Base-by-base conservation (phyloP, 2,329 filamentous ascomycete genomes). In the Fusarium sp. region DNA sequence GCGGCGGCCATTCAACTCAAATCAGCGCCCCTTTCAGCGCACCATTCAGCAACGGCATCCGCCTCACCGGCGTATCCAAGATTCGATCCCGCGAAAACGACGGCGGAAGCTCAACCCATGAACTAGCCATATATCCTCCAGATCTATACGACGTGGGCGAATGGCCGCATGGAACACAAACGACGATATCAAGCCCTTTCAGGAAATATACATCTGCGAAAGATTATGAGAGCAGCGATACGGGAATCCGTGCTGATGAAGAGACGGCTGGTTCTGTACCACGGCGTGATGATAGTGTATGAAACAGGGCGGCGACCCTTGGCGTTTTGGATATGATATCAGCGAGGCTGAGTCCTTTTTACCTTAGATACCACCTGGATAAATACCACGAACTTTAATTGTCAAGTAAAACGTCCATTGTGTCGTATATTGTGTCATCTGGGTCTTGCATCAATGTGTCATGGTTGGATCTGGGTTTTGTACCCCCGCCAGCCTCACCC, bases 11-110 rank as follows among this genome's bases (percentile, higher is more conserved):
- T 23, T 73, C 67, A 3, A 50, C 46, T 1, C 68, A 61, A 20
- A 46, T 60, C 35, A 68, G 68, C 38, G 38, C 53, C 2, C 67
- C 70, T 3, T 71, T 58, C 20, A 60, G 56, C 42, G 6, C 23
- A 2, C 67, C 67, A 1, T 73, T 71, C 20, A 73, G 60, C 23
- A 68, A 71, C 18, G 70, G 67, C 6, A 66, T 73, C n/a, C 69
- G 60, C 17, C 70, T 73, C 5, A 49, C 60, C 7, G 50, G 62
- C 17, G 44, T 69, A 14, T 69, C 70, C 18, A 71, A 61, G 57
- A 46, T 70, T 6, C 56, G 45, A 27, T 56, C 60, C 1, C 46
- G 60, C 23, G 65, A 70, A 5, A 57, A 57, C 14, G 70, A 73
- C 32, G 70, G 56, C 23, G 66, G 59, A 1, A 73, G 70, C 57